These are phyloP conservation scores for Lumnitzera racemosa DNA, from an alignment of 345 rosid species.

Conservation along the genomic window DNA sequence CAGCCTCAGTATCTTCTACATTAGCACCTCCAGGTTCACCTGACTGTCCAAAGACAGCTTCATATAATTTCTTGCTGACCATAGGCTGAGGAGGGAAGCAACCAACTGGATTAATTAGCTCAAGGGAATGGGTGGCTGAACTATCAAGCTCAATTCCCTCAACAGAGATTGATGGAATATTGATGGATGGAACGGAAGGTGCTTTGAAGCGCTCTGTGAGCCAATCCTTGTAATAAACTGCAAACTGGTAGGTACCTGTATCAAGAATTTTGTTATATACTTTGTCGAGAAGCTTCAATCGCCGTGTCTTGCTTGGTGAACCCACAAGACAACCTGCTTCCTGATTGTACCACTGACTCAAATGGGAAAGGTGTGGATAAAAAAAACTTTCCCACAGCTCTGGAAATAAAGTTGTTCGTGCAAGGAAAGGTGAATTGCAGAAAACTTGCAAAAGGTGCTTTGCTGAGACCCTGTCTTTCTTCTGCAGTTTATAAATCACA, in stretches of 20 bases:
- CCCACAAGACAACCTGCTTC: constrained; percentile 39
- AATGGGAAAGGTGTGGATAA: constrained; percentile 58
- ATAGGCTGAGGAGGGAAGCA: constrained; percentile 37
- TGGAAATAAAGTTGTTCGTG: constrained; percentile 39
- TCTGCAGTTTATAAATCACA: constrained; percentile 45
- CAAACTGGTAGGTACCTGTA: constrained; percentile 48
- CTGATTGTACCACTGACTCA: constrained; percentile 45
- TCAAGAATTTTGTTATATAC: constrained; percentile 47
- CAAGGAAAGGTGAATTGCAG: constrained; percentile 46
- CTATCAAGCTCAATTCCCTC: constrained; percentile 13
- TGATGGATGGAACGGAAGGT: constrained; percentile 44
- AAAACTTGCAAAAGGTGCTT: constrained; percentile 57
- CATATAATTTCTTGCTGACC: constrained; percentile 50
- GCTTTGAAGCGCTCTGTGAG: constrained; percentile 45
- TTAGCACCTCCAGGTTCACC: constrained; percentile 20
- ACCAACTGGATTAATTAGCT: constrained; percentile 23
- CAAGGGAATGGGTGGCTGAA: constrained; percentile 26
- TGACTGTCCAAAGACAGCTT: constrained; percentile 28
- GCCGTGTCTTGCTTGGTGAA: constrained; percentile 24
- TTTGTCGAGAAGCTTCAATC: constrained; percentile 47
- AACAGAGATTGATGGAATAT: constrained; percentile 31
- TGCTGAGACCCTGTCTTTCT: constrained; percentile 51
- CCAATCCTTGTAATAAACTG: constrained; percentile 67
- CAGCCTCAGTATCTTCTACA: constrained; percentile 18
- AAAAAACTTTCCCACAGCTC: constrained; percentile 53